Conservation (phyloP, 179 eudicot genomes). For the Heliamphora pulchella region DNA sequence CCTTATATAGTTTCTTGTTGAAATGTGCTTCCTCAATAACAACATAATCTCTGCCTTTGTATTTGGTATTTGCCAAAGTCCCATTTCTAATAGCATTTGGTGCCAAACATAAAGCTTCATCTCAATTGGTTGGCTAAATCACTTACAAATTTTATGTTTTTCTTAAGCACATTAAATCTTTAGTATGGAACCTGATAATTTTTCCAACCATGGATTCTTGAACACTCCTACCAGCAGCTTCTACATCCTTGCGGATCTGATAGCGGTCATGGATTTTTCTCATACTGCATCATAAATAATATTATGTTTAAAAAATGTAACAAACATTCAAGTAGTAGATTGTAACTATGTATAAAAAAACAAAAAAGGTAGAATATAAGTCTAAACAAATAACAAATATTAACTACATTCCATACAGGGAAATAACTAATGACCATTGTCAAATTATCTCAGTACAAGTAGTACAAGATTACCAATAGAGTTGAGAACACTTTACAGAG, state of each 20-base stretch:
- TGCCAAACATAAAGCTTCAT: background rate
- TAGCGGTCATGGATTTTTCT: conserved; percentile 13
- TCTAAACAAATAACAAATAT: background rate
- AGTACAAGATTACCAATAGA: background rate
- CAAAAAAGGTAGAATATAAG: background rate
- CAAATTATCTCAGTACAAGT: background rate
- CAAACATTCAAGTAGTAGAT: background rate
- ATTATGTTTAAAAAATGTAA: background rate
- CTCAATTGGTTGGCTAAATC: background rate
- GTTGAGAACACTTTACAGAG: background rate
- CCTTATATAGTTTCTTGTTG: background rate
- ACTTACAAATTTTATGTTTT: background rate
- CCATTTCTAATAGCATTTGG: background rate
- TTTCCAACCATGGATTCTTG: conserved; percentile 11
- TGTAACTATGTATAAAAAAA: too few relatives aligned
- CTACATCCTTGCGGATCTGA: conserved; percentile 7
- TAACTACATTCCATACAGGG: background rate
- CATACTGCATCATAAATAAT: conserved; percentile 12
- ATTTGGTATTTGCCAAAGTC: background rate
- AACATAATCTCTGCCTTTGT: background rate
- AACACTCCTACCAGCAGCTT: conserved; percentile 7
- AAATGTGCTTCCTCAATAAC: background rate
- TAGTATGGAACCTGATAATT: background rate
- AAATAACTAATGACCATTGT: background rate
- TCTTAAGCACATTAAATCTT: background rate